Evolutionary conservation across 495 filamentous ascomycete species (phyloP), one percentile per base, ranked within the genome.

Genomic region (Chaetomium tenue): DNA sequence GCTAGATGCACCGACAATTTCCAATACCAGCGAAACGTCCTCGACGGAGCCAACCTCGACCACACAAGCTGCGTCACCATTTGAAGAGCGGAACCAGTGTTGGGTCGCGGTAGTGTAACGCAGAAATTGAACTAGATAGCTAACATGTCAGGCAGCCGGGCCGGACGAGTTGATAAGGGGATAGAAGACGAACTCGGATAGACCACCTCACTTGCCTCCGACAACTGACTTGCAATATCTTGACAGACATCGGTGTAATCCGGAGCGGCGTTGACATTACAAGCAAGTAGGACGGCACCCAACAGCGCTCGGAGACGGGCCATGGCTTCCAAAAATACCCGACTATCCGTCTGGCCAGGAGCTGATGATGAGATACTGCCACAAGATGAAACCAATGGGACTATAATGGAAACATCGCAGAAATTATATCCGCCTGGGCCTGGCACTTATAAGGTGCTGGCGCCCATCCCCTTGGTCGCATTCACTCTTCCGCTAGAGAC

Each of bases 41-140:
- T 53, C 7, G 1, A 61, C 33, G 0, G 68, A 61, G 0, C 52
- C 69, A 16, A 53, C 58, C 44, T 66, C 33, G 6, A 71, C 40
- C 20, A 68, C 67, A n/a, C 71, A 73, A 16, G 65, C 51, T 25
- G 71, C 53, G 23, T 46, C 46, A 11, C 70, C 48, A 7, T 39
- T 55, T 1, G 71, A 73, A 5, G 71, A 70, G 7, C 46, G 33
- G 58, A 71, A 71, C 71, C 71, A 73, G 37, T 73, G 71, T 16
- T 39, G 5, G 12, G 15, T 64, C 8, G 28, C 42, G 7, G 23
- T 1, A 15, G 5, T 42, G 39, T 58, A 68, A 12, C 42, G 33
- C 5, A 59, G 0, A 11, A 26, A 20, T n/a, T 68, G 51, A 30
- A 54, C 62, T 68, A 20, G 13, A 9, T 1, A 20, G 13, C 40